These are phyloP conservation scores for Lupinus albus DNA, from an alignment of 306 rosid genomes.

Conservation along the genomic window DNA sequence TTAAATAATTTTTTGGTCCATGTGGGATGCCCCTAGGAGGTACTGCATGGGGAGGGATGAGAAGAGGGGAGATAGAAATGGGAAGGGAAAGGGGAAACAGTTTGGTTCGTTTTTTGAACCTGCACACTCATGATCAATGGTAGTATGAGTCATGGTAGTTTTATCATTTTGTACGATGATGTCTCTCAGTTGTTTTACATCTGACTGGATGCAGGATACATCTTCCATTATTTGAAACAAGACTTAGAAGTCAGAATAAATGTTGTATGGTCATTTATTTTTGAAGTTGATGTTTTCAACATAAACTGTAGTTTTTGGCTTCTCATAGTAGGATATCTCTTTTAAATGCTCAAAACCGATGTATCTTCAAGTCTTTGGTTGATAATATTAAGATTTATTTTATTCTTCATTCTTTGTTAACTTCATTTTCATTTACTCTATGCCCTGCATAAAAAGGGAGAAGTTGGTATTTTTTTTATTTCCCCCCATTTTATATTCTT, in stretches of 20 bases:
- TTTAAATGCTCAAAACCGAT: neutral
- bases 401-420: too few relatives aligned
- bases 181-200: neutral
- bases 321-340: too few relatives aligned
- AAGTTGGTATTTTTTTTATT: neutral
- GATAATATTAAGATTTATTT: neutral
- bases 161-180: too few relatives aligned
- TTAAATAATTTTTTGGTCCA: neutral
- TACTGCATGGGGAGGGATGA: too few relatives aligned
- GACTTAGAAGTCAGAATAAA: neutral
- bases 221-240: neutral
- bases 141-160: constrained; percentile 9
- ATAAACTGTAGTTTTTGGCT: constrained; percentile 2
- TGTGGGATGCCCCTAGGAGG: too few relatives aligned
- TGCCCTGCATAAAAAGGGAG: too few relatives aligned
- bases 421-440: too few relatives aligned
- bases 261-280: neutral
- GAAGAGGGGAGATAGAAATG: too few relatives aligned
- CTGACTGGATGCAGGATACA: neutral
- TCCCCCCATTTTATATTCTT: constrained; percentile 5
- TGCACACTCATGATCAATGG: too few relatives aligned
- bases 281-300: neutral
- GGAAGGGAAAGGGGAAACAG: too few relatives aligned
- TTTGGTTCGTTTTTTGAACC: neutral
- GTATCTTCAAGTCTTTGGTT: neutral